phyloP scores from a whole-genome alignment of 139 green algal genomes.

The Volvox reticuliferus region DNA sequence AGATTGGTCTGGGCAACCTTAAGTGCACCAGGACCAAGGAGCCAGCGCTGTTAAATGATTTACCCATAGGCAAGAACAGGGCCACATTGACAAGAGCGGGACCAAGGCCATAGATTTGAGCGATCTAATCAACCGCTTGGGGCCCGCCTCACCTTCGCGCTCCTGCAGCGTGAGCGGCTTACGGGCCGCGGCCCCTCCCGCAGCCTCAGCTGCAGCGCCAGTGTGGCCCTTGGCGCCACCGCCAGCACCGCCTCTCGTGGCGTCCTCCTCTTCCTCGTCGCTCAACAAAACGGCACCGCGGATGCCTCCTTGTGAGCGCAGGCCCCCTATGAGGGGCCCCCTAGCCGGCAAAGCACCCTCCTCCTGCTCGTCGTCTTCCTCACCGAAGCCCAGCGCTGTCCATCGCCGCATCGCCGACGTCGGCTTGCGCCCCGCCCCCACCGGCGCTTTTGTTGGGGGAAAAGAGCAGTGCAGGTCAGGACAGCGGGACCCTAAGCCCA shows the following conservation, averaged over 20 bases:
- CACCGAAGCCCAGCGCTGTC: neutral
- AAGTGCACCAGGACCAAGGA: neutral
- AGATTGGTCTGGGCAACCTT: neutral
- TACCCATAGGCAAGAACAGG: neutral
- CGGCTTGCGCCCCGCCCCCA: neutral
- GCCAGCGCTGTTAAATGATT: too few species aligned
- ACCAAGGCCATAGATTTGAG: too few species aligned
- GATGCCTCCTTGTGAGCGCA: neutral
- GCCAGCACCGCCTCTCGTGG: neutral
- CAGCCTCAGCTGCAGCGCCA: neutral
- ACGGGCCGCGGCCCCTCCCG: neutral
- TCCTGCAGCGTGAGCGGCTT: constrained; percentile 28
- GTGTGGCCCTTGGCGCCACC: neutral
- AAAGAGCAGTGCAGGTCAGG: too few species aligned
- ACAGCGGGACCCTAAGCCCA: too few species aligned
- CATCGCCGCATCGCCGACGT: neutral
- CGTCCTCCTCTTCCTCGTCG: constrained; percentile 19
- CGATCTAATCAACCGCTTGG: too few species aligned
- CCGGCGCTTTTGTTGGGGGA: too few species aligned
- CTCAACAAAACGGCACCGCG: neutral
- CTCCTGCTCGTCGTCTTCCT: constrained; percentile 4
- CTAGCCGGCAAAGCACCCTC: too few species aligned
- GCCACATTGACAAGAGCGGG: too few species aligned
- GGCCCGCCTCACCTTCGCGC: constrained; percentile 37
- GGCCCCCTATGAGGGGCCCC: neutral